Percentiles rank a stretch among this genome's conserved stretches.
These are phyloP conservation scores for Chaetomium sp. DNA, from an alignment of 2,329 filamentous ascomycete genomes.

Conservation along the genomic window DNA sequence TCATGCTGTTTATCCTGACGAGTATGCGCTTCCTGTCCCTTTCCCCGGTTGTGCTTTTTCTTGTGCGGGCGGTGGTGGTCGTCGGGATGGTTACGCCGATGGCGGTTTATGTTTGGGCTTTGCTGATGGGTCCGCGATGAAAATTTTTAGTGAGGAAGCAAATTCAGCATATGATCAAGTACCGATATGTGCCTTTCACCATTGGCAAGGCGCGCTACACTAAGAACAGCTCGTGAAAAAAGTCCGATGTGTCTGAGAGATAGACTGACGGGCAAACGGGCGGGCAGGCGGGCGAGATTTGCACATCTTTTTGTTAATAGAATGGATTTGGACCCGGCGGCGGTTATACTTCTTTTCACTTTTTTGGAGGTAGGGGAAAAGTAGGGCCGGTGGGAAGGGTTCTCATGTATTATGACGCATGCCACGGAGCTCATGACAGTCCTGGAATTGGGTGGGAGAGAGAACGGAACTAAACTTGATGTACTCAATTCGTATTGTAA, in stretches of 20 bases:
- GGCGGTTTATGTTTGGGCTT: background rate
- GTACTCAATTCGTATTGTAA: slow-evolving; percentile 9
- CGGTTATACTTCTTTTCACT: too few species aligned
- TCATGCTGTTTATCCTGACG: slow-evolving; percentile 91
- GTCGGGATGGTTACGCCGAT: background rate
- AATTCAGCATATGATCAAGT: slow-evolving; percentile 99
- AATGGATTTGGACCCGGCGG: too few species aligned
- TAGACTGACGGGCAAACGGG: background rate
- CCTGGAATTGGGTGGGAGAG: background rate
- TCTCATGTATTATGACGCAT: slow-evolving; percentile 15
- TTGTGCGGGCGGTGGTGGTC: background rate
- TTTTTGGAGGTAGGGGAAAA: background rate
- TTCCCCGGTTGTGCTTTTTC: background rate
- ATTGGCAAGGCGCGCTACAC: slow-evolving; percentile 81
- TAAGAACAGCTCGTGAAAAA: slow-evolving; percentile 48
- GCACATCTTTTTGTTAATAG: too few species aligned
- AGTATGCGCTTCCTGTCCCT: slow-evolving; percentile 56
- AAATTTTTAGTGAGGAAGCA: slow-evolving; percentile 76
- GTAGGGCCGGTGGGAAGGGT: slow-evolving; percentile 6
- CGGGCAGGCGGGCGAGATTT: too few species aligned
- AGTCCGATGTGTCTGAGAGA: background rate
- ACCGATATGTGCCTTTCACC: slow-evolving; percentile 92
- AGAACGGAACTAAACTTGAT: background rate
- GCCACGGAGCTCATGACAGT: slow-evolving; percentile 11
- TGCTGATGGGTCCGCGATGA: background rate